Evolutionary conservation across 2,329 filamentous ascomycete genomes (phyloP).

Genomic region (Endothia cerciana): DNA sequence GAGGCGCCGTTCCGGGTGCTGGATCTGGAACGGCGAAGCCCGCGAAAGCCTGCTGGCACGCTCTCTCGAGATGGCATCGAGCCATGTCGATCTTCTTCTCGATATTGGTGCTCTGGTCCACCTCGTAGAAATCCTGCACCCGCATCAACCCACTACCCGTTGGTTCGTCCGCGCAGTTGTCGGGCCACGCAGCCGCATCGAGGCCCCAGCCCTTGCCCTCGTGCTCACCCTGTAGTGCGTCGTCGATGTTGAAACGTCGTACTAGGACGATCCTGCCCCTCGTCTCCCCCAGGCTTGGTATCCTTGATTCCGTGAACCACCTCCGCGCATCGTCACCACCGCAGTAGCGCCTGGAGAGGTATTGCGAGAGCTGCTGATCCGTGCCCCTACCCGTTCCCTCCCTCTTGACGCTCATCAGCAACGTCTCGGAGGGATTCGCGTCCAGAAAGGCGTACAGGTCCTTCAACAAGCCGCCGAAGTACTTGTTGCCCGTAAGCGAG

Average conservation of each 20-base stretch:
- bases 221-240: conserved; percentile 55
- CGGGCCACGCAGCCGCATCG: conserved; percentile 73
- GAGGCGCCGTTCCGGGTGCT: conserved; percentile 30
- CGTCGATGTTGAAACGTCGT: conserved; percentile 74
- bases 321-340: conserved; percentile 51
- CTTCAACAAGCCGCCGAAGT: conserved; percentile 73
- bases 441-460: conserved; percentile 77
- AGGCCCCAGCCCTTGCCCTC: conserved; percentile 59
- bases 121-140: conserved; percentile 94
- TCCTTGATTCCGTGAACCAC: conserved; percentile 79
- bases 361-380: conserved; percentile 76
- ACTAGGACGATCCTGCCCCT: conserved; percentile 84
- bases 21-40: conserved; percentile 42
- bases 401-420: conserved; percentile 87
- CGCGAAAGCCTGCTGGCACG: conserved; percentile 56
- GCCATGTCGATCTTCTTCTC: conserved; percentile 77
- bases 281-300: conserved; percentile 78
- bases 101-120: conserved; percentile 75
- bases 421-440: conserved; percentile 75
- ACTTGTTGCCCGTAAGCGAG: conserved; percentile 78
- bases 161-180: conserved; percentile 80
- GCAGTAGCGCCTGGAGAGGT: conserved; percentile 75
- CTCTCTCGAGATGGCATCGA: conserved; percentile 75
- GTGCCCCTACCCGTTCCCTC: conserved; percentile 83
- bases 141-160: conserved; percentile 74